Percentiles rank a stretch among this genome's conserved stretches.
Evolutionary conservation across 768 basidiomycete species (phyloP).

Genomic region (Leccinum rimulosum): DNA sequence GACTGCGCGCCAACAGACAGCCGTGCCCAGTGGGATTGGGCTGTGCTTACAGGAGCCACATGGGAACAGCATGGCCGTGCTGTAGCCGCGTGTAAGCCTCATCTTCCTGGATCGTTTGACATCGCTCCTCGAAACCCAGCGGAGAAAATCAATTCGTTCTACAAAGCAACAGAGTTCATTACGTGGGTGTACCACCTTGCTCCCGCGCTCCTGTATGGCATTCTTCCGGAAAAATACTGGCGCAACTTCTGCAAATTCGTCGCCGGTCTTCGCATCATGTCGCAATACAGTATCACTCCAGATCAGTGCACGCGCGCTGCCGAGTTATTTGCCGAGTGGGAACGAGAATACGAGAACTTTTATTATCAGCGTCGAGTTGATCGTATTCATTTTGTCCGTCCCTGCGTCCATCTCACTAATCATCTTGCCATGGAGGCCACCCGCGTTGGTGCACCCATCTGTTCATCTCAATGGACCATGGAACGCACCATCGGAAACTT

Average conservation of each 20-base stretch:
- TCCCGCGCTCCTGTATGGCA: background rate
- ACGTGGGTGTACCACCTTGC: background rate
- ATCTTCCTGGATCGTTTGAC: background rate
- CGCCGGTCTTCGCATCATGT: background rate
- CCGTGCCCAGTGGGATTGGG: background rate
- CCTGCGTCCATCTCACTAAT: background rate
- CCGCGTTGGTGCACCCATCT: background rate
- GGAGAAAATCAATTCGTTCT: background rate
- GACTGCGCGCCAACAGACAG: background rate
- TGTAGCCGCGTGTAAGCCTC: background rate
- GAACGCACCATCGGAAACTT: background rate
- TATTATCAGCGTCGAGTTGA: background rate
- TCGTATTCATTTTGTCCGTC: background rate
- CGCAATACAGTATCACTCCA: background rate
- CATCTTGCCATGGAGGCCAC: background rate
- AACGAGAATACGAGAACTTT: background rate
- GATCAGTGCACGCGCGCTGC: background rate
- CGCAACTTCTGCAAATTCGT: background rate
- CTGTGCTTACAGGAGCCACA: background rate
- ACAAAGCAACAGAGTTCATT: background rate
- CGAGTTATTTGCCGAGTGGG: background rate
- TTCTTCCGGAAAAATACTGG: background rate
- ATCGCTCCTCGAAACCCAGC: background rate
- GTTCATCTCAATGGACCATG: background rate
- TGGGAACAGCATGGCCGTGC: background rate